Evolutionary conservation across 768 basidiomycete species (phyloP), one percentile per base, ranked within the genome.

Genomic region (Saitozyma podzolica): DNA sequence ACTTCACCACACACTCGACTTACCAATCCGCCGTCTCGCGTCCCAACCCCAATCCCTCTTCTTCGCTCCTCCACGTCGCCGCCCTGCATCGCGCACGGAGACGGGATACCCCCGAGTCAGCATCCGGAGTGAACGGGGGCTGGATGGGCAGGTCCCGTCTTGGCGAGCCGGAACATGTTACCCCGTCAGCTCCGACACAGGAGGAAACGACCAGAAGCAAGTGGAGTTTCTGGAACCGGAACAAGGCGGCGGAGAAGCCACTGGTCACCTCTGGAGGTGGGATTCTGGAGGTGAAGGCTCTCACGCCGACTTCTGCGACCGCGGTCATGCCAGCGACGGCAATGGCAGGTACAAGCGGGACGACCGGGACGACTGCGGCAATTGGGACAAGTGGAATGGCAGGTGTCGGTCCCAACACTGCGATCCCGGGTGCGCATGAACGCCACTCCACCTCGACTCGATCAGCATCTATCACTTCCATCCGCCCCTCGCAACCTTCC

Each of bases 191-290:
- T n/a, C 61, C 65, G 1, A 17, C 17, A 10, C 40, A n/a, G 17
- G 72, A 72, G 13, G 70, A 72, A 13, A 58, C 56, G 5, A 52
- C 42, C 16, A 67, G 65, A 42, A 57, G 67, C 17, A 57, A 66
- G 47, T 79, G 78, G 78, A 69, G 68, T 50, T 73, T 79, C 59
- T 79, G 76, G 76, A 67, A 75, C 2, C 63, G 65, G 47, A 70
- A 69, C 54, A 47, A 59, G 16, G 53, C 62, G 17, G 59, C 63
- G 0, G 59, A 69, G 40, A 65, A 64, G 57, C 73, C 63, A 37
- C 59, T 77, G 11, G 67, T 65, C 2, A 79, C 78, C 3, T 73
- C 71, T 8, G 78, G 78, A 1, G 78, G 78, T n/a, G 76, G 76
- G 2, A 50, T 77, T 3, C 53, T 79, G 17, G 74, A 79, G 54